Evolutionary conservation across 2,329 filamentous ascomycete species (phyloP), one percentile per base, ranked within the genome.

Genomic region (Trichoderma arundinaceum): DNA sequence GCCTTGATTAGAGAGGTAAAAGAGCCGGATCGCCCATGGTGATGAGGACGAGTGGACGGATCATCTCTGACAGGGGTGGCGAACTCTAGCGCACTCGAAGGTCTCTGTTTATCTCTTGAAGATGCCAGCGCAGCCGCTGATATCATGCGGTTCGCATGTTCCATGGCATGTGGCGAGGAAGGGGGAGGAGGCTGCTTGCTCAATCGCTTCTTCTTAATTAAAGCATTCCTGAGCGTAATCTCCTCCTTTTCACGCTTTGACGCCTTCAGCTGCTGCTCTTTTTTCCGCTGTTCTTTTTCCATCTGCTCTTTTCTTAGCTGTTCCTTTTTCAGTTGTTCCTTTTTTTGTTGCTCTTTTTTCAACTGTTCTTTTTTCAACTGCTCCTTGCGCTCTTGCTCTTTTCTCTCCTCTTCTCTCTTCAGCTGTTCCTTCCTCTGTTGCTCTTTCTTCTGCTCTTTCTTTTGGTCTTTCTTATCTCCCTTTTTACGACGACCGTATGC

Each of bases 401-500:
- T 59, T 51, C 69, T 60, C 28, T 61, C 64, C 41, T 19, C 46
- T 51, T 53, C 57, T 43, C 68, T 58, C 41, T 62, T 66, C 64
- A 63, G 57, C 59, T 66, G 60, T n/a, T 60, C 48, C n/a, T 79
- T 76, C 41, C 73, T 72, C 22, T 71, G 74, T 66, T 28, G 22
- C 22, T 81, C 79, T 58, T 82, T 80, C 69, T 83, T 86, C 61
- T 28, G 22, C 22, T 81, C 79, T 58, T 82, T 80, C 68, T 77
- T 81, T 61, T 78, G 81, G 68, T 86, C 83, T 71, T 81, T 83
- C 69, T 83, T 86, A 60, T 78, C 82, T 68, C 85, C 83, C 71
- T 81, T 83, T 70, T 83, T 86, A 69, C 79, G 82, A 19, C 82
- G 80, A 2, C 80, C 80, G 69, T 85, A 85, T 22, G 84, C 82